Conservation (phyloP, 2,329 filamentous ascomycete species). For the Coniella lustricola region DNA sequence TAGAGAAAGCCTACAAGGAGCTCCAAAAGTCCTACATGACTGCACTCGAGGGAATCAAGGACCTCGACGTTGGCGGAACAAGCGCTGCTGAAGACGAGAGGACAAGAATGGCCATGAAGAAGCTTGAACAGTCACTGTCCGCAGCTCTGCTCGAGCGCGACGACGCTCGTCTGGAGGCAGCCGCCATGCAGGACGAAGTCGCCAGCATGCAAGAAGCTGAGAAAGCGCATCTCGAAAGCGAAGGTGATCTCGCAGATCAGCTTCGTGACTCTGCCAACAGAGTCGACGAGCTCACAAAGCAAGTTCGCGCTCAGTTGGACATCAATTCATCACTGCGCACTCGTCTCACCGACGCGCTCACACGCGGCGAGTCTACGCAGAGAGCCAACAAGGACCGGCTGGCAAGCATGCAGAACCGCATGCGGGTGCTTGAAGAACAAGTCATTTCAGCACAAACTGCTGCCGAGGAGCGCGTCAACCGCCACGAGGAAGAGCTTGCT, state of each 20-base stretch:
- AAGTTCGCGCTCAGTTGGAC: slow-evolving; percentile 75
- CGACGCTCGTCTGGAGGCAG: slow-evolving; percentile 58
- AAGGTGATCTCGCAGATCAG: slow-evolving; percentile 60
- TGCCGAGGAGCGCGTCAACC: slow-evolving; percentile 75
- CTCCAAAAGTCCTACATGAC: slow-evolving; percentile 65
- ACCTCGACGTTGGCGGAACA: slow-evolving; percentile 46
- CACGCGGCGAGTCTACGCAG: slow-evolving; percentile 78
- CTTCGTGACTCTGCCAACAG: slow-evolving; percentile 67
- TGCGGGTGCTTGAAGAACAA: slow-evolving; percentile 77
- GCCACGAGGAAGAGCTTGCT: slow-evolving; percentile 80
- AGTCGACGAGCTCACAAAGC: slow-evolving; percentile 70
- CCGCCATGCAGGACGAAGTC: slow-evolving; percentile 55
- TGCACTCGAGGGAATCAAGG: slow-evolving; percentile 59
- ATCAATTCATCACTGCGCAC: slow-evolving; percentile 68
- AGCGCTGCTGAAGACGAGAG: slow-evolving; percentile 42
- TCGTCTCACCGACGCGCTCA: slow-evolving; percentile 71
- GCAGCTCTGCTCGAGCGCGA: slow-evolving; percentile 66
- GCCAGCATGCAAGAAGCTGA: slow-evolving; percentile 51
- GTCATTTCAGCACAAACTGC: slow-evolving; percentile 76
- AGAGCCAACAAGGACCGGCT: slow-evolving; percentile 74
- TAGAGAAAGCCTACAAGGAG: slow-evolving; percentile 68
- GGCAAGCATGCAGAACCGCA: slow-evolving; percentile 70
- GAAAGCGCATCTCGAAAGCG: slow-evolving; percentile 48
- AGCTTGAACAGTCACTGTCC: slow-evolving; percentile 62
- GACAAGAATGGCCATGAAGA: slow-evolving; percentile 54